Percentiles rank a stretch among this genome's conserved stretches.
Evolutionary conservation across 495 filamentous ascomycete species (phyloP).

Genomic region (Podospora didyma): DNA sequence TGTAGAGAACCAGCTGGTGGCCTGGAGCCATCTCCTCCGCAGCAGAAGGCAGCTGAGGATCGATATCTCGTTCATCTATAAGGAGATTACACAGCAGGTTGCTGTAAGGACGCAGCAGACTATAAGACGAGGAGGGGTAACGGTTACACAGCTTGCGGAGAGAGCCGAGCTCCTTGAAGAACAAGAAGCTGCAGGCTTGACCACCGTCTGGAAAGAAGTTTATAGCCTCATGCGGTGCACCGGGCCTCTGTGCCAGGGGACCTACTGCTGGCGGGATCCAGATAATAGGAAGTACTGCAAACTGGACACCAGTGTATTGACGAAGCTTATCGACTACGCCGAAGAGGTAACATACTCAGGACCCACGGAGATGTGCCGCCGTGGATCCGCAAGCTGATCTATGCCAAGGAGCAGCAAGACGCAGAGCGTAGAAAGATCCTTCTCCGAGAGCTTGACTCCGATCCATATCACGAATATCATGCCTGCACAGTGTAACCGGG

Average conservation of each 20-base stretch:
- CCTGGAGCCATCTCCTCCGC: constrained; percentile 17
- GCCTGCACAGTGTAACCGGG: constrained; percentile 5
- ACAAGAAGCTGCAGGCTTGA: constrained; percentile 18
- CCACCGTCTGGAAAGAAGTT: constrained; percentile 24
- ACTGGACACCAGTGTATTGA: constrained; percentile 24
- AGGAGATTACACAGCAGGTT: constrained; percentile 1
- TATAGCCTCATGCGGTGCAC: constrained; percentile 29
- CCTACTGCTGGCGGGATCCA: constrained; percentile 32
- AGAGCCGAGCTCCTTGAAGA: constrained; percentile 25
- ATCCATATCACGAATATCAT: constrained; percentile 16
- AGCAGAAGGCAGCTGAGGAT: constrained; percentile 20
- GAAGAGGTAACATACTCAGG: constrained; percentile 19
- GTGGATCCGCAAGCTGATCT: constrained; percentile 25
- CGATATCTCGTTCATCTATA: constrained; percentile 25
- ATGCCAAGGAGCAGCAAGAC: constrained; percentile 28
- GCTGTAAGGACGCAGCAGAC: constrained; percentile 1
- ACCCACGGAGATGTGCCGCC: constrained; percentile 27
- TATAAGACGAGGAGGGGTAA: constrained; percentile 6
- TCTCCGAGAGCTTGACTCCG: constrained; percentile 4
- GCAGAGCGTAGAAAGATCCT: constrained; percentile 11
- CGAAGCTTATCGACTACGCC: constrained; percentile 22
- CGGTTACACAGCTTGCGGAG: constrained; percentile 16
- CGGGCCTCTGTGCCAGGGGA: constrained; percentile 21
- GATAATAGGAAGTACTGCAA: constrained; percentile 30
- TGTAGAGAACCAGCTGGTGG: constrained; percentile 13